Evolutionary conservation across 108 stramenopile species (phyloP), one percentile per base, ranked within the genome.

Genomic region (Fragilariopsis cylindrus): DNA sequence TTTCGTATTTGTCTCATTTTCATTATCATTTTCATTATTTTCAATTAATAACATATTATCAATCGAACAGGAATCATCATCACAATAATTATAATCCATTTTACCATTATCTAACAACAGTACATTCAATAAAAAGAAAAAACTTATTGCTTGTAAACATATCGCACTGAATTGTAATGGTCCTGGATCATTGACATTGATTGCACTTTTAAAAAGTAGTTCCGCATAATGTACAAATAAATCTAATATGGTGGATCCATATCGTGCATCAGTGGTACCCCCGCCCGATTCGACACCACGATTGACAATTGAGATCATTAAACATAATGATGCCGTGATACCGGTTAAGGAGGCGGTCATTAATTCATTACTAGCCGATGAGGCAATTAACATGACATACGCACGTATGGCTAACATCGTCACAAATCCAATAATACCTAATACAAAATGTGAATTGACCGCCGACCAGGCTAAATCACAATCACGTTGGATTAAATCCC

Each of bases 401-500:
- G 64, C 76, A 15, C 79, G 52, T 1, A 74, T 4, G 1, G 50
- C 55, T 7, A 84, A 12, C 46, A 81, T 54, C 1, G 13, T 11
- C 12, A 70, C 47, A 44, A 84, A 84, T 1, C 80, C 80, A 12
- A 84, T 60, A 41, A 84, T 78, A 3, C 84, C 84, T 47, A 78
- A 13, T 21, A 84, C 69, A 57, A 75, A 84, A 52, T 84, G 84
- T 4, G 81, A 60, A 78, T 84, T 84, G 64, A 74, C 73, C 1
- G 76, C 84, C 21, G 44, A 40, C 84, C 84, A 81, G 16, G 53
- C 70, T 70, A 84, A 70, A 21, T 81, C 69, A 56, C 42, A 71
- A 73, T 84, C 84, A 1, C 84, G 77, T 16, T 72, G 57, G n/a
- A 84, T 53, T 39, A 84, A 43, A 15, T 82, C 65, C 84, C 84